Evolutionary conservation across 2,329 filamentous ascomycete genomes (phyloP).

Genomic region (Alternaria infectoria): DNA sequence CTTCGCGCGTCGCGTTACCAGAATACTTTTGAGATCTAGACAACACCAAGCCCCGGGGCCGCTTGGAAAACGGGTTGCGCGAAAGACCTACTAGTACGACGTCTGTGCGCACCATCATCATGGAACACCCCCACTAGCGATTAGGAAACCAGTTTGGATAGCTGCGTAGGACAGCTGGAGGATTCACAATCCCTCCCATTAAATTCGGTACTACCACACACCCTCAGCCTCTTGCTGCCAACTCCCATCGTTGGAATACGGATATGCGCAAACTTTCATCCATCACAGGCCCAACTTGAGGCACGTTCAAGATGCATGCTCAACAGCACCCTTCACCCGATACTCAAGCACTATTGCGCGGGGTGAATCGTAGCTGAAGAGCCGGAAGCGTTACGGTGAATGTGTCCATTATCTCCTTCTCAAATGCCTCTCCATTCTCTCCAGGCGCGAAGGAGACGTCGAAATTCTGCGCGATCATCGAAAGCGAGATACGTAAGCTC

Average conservation of each 20-base stretch:
- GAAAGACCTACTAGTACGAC: background rate
- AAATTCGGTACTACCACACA: background rate
- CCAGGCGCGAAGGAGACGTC: conserved; percentile 23
- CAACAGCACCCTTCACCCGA: background rate
- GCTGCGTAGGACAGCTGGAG: background rate
- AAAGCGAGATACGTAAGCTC: conserved; percentile 19
- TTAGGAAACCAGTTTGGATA: background rate
- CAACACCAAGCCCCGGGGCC: background rate
- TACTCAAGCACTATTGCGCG: conserved; percentile 1
- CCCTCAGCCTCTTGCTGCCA: background rate
- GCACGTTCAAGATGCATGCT: background rate
- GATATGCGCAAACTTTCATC: background rate
- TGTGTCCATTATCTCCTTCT: conserved; percentile 27
- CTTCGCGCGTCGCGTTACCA: background rate
- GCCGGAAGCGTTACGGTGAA: conserved; percentile 37
- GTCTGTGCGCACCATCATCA: background rate
- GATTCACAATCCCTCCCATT: background rate
- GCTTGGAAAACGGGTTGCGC: background rate
- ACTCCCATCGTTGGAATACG: background rate
- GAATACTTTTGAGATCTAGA: background rate
- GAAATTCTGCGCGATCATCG: conserved; percentile 20
- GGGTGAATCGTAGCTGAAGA: conserved; percentile 32
- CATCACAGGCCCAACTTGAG: background rate
- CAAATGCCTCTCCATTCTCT: conserved; percentile 23
- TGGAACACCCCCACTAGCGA: background rate